These are phyloP conservation scores for Austroboletus niveus DNA, from an alignment of 1,284 basidiomycete species.

Conservation along the genomic window DNA sequence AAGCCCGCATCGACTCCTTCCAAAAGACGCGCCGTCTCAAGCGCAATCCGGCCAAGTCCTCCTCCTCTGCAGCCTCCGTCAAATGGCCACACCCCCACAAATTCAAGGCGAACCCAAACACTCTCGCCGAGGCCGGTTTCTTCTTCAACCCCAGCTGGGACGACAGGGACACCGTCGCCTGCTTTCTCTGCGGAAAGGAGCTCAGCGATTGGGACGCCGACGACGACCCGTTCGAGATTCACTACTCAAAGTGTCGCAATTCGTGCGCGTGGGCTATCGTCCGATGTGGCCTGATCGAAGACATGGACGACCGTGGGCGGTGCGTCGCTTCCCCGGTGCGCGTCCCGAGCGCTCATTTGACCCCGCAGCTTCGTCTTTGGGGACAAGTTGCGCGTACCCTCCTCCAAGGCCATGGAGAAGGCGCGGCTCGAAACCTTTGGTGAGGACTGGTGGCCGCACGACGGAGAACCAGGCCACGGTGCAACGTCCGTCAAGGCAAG, in stretches of 20 bases:
- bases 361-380: constrained; percentile 50
- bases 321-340: constrained; percentile 33
- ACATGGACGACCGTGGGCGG: constrained; percentile 56
- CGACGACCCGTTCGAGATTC: constrained; percentile 81
- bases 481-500: constrained; percentile 69
- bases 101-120: constrained; percentile 63
- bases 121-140: constrained; percentile 81
- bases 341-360: neutral
- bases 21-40: constrained; percentile 49
- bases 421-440: constrained; percentile 70
- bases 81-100: constrained; percentile 68
- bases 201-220: constrained; percentile 76
- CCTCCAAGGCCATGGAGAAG: constrained; percentile 63
- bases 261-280: constrained; percentile 76
- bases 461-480: constrained; percentile 58
- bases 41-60: constrained; percentile 39
- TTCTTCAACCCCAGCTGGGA: constrained; percentile 66
- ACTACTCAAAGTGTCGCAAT: constrained; percentile 60
- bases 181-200: constrained; percentile 74
- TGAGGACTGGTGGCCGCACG: constrained; percentile 69
- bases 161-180: constrained; percentile 67
- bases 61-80: constrained; percentile 38
- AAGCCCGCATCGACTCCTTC: constrained; percentile 62
- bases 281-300: constrained; percentile 61
- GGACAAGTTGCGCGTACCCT: constrained; percentile 60